These are phyloP conservation scores for Trametes sp. DNA, from an alignment of 1,284 basidiomycete genomes.

Conservation along the genomic window DNA sequence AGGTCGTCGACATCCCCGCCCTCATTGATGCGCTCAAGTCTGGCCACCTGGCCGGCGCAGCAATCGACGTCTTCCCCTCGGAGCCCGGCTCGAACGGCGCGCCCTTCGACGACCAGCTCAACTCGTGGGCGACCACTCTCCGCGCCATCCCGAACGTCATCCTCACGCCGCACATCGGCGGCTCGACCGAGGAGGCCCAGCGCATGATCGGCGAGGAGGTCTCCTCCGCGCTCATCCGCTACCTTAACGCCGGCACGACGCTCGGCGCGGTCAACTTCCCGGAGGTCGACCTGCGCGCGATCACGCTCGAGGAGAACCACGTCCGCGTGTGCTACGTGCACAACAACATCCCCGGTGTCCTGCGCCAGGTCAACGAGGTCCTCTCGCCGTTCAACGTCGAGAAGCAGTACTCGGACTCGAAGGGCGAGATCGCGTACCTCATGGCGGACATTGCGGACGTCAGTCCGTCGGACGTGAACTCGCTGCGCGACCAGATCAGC, in stretches of 20 bases:
- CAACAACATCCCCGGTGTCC: slow-evolving; percentile 96
- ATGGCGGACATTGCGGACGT: slow-evolving; percentile 97
- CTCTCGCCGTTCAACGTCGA: slow-evolving; percentile 97
- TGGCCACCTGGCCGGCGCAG: slow-evolving; percentile 91
- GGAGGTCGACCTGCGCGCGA: slow-evolving; percentile 95
- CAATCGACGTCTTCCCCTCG: slow-evolving; percentile 93
- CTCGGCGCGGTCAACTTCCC: slow-evolving; percentile 98
- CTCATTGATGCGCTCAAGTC: slow-evolving; percentile 85
- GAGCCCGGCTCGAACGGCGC: slow-evolving; percentile 94
- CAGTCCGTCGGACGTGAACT: slow-evolving; percentile 82
- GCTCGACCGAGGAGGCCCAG: slow-evolving; percentile 99
- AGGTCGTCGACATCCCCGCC: slow-evolving; percentile 94
- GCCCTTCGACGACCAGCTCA: slow-evolving; percentile 86
- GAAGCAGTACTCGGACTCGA: slow-evolving; percentile 98
- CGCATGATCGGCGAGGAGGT: slow-evolving; percentile 98
- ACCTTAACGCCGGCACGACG: slow-evolving; percentile 93
- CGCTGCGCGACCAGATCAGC: slow-evolving; percentile 85
- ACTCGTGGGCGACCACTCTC: slow-evolving; percentile 81
- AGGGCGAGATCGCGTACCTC: slow-evolving; percentile 94
- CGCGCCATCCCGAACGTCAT: slow-evolving; percentile 87
- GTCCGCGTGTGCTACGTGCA: slow-evolving; percentile 97
- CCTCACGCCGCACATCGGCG: slow-evolving; percentile 98
- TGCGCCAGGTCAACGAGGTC: slow-evolving; percentile 93
- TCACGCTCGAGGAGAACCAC: slow-evolving; percentile 85
- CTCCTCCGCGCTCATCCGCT: slow-evolving; percentile 83